Conservation (phyloP, 1,284 basidiomycete genomes). For the Afroboletus lepidellus region DNA sequence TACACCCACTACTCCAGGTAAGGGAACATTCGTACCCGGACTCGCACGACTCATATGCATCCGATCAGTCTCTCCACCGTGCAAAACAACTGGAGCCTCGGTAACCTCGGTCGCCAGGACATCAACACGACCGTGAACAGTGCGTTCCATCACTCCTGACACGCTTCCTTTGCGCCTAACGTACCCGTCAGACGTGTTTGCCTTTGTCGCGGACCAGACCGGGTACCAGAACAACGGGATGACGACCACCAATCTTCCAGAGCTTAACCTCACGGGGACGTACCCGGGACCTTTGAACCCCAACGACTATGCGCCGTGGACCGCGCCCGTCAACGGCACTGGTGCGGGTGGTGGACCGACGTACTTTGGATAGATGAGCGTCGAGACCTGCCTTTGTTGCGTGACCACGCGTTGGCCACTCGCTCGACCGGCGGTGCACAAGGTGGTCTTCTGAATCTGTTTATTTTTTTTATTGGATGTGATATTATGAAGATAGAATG, state of each 20-base stretch:
- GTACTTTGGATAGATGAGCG: not conserved
- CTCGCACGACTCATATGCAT: conserved; percentile 2
- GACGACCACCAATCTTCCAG: conserved; percentile 25
- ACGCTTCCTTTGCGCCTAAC: too few species aligned
- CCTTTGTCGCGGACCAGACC: conserved; percentile 41
- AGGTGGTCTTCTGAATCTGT: too few species aligned
- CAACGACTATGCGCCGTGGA: conserved; percentile 41
- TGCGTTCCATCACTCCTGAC: too few species aligned
- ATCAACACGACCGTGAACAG: conserved; percentile 48
- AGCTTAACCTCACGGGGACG: conserved; percentile 32
- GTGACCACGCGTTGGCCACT: not conserved
- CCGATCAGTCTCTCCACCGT: conserved; percentile 48
- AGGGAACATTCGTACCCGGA: conserved; percentile 1
- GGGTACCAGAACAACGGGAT: conserved; percentile 36
- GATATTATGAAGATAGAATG: too few species aligned
- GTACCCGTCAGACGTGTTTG: too few species aligned
- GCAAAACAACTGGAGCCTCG: conserved; percentile 60
- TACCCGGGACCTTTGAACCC: too few species aligned
- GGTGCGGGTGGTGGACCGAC: conserved; percentile 39
- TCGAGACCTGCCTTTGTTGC: not conserved
- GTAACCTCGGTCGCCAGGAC: conserved; percentile 60
- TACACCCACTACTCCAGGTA: conserved; percentile 65
- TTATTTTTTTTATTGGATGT: too few species aligned
- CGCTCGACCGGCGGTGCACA: too few species aligned
- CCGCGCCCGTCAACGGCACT: conserved; percentile 36